A percentile compares a stretch with the other conserved stretches of the same genome.
phyloP scores from a whole-genome alignment of 495 filamentous ascomycete genomes.

The Copromyces sp. region DNA sequence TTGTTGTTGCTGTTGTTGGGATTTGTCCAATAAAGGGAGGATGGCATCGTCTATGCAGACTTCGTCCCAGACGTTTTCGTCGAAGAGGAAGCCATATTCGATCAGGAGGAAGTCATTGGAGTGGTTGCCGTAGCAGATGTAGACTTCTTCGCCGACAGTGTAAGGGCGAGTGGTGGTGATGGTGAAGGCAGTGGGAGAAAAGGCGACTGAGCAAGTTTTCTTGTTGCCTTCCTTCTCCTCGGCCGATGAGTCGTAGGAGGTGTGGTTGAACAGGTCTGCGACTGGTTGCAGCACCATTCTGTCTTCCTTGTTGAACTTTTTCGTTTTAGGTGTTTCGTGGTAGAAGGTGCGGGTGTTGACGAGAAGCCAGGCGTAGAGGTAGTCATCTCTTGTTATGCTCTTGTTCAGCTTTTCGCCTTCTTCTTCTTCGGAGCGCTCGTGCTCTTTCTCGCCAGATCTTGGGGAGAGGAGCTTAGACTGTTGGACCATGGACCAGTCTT shows the following conservation, averaged over 20 bases:
- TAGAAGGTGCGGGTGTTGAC: constrained; percentile 82
- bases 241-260: constrained; percentile 11
- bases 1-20: constrained; percentile 13
- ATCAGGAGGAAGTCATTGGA: constrained; percentile 70
- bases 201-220: constrained; percentile 46
- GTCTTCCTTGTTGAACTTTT: constrained; percentile 50
- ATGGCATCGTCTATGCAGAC: constrained; percentile 59
- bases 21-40: constrained; percentile 37
- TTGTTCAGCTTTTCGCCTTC: constrained; percentile 20
- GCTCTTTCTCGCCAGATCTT: neutral
- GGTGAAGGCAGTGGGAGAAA: constrained; percentile 48
- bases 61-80: constrained; percentile 57
- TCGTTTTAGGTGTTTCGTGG: constrained; percentile 43
- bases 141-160: constrained; percentile 59
- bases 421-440: neutral
- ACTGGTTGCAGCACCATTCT: constrained; percentile 76
- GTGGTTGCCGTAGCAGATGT: constrained; percentile 71
- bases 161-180: constrained; percentile 49
- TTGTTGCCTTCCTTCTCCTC: constrained; percentile 31
- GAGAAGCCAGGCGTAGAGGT: constrained; percentile 66
- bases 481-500: constrained; percentile 48
- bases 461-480: constrained; percentile 22
- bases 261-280: constrained; percentile 81
- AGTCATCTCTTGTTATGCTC: constrained; percentile 40
- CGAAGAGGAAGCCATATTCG: constrained; percentile 76